Conservation (phyloP, 495 filamentous ascomycete genomes). For the Terfezia claveryi region DNA sequence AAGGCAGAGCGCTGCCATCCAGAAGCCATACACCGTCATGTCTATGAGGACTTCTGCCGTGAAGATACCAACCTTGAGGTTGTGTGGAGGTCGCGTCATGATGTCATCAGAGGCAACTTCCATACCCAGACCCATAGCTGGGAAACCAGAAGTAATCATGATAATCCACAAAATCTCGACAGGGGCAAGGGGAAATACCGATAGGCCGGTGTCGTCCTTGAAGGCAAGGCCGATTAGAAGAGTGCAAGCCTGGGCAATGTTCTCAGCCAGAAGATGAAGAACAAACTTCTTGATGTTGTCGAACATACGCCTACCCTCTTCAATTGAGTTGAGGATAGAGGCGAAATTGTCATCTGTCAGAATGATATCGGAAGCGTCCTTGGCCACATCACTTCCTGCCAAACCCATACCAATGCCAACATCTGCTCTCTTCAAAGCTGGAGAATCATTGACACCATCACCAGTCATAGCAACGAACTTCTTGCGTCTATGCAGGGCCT, state of each 20-base stretch:
- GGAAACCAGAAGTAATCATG: slow-evolving; percentile 51
- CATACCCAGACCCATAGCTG: slow-evolving; percentile 56
- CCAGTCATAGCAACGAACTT: slow-evolving; percentile 52
- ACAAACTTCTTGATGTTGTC: slow-evolving; percentile 66
- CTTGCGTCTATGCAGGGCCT: slow-evolving; percentile 41
- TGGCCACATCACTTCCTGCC: slow-evolving; percentile 52
- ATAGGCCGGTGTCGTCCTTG: slow-evolving; percentile 39
- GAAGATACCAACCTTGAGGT: slow-evolving; percentile 45
- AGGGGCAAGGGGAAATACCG: slow-evolving; percentile 49
- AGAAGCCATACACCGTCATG: slow-evolving; percentile 46
- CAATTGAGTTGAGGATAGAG: slow-evolving; percentile 47
- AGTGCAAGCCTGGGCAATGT: slow-evolving; percentile 46
- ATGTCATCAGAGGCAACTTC: slow-evolving; percentile 45
- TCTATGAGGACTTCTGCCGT: slow-evolving; percentile 45
- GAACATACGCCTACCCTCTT: slow-evolving; percentile 50
- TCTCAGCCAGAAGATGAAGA: slow-evolving; percentile 48
- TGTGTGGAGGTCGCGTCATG: slow-evolving; percentile 42
- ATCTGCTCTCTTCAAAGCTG: slow-evolving; percentile 49
- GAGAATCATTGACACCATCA: slow-evolving; percentile 62
- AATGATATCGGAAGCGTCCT: slow-evolving; percentile 56
- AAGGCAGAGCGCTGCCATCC: slow-evolving; percentile 47
- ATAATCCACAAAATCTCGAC: slow-evolving; percentile 62
- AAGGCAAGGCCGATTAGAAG: slow-evolving; percentile 50
- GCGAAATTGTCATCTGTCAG: slow-evolving; percentile 62
- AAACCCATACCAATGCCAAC: slow-evolving; percentile 63